Percentiles rank a stretch among this genome's conserved stretches.
Evolutionary conservation across 768 basidiomycete species (phyloP).

Genomic region (Hygrocybe punicea): DNA sequence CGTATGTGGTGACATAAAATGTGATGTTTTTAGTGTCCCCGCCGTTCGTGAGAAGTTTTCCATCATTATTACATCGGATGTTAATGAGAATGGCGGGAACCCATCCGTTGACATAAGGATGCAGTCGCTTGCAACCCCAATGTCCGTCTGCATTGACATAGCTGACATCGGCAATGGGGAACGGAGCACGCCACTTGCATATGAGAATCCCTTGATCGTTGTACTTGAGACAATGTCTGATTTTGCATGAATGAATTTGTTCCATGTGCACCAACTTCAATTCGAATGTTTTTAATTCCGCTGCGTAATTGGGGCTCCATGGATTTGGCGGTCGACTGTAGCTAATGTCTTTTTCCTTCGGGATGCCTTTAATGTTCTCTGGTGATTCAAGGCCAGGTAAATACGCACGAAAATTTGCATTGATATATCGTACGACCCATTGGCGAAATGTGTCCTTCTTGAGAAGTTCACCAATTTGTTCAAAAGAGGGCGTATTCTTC

Average conservation of each 20-base stretch:
- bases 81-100: slow-evolving; percentile 23
- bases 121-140: slow-evolving; percentile 26
- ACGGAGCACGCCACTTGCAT: slow-evolving; percentile 36
- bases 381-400: background rate
- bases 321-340: background rate
- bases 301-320: background rate
- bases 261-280: slow-evolving; percentile 15
- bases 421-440: background rate
- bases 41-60: slow-evolving; percentile 38
- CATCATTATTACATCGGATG: slow-evolving; percentile 40
- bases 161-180: slow-evolving; percentile 11
- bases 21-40: slow-evolving; percentile 30
- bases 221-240: slow-evolving; percentile 17
- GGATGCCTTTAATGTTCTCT: background rate
- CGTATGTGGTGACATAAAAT: slow-evolving; percentile 37
- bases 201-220: slow-evolving; percentile 24
- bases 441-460: background rate
- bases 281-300: no score
- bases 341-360: background rate
- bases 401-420: background rate
- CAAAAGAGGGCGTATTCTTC: background rate
- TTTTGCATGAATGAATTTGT: slow-evolving; percentile 35
- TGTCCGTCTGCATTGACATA: slow-evolving; percentile 23
- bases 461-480: background rate
- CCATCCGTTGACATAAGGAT: slow-evolving; percentile 28